phyloP scores from a whole-genome alignment of 1,284 basidiomycete species.

The Neolentinus lepideus region DNA sequence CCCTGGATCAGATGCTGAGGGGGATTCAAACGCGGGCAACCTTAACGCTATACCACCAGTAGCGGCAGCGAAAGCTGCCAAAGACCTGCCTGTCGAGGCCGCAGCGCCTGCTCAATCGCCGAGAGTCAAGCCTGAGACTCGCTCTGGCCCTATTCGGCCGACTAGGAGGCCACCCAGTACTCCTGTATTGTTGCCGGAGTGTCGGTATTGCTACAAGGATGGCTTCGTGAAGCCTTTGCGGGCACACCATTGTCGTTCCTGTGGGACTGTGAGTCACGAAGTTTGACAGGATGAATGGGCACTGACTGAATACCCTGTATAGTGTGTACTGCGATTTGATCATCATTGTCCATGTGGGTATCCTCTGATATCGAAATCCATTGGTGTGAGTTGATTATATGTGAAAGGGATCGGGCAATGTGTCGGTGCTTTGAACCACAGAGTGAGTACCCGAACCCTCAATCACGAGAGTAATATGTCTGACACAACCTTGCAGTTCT shows the following conservation, averaged over 20 bases:
- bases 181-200: conserved; percentile 45
- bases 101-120: neutral
- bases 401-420: conserved; percentile 72
- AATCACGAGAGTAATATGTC: neutral
- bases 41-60: conserved; percentile 19
- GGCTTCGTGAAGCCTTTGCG: conserved; percentile 60
- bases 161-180: conserved; percentile 35
- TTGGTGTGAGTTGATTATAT: neutral
- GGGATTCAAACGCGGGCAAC: conserved; percentile 13
- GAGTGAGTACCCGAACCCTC: conserved; percentile 29
- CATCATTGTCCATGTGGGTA: conserved; percentile 69
- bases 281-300: conserved; percentile 2
- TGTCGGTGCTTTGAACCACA: conserved; percentile 77
- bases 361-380: neutral
- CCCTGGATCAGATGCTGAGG: neutral
- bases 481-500: conserved; percentile 38
- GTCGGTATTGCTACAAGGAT: conserved; percentile 53
- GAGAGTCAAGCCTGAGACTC: conserved; percentile 2
- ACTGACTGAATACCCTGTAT: conserved; percentile 29
- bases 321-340: conserved; percentile 71
- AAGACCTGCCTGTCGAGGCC: neutral
- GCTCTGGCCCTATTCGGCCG: conserved; percentile 15
- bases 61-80: conserved; percentile 5
- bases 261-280: conserved; percentile 49
- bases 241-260: conserved; percentile 70